phyloP scores from a whole-genome alignment of 352 stramenopile species.

The Phytopythium vexans region DNA sequence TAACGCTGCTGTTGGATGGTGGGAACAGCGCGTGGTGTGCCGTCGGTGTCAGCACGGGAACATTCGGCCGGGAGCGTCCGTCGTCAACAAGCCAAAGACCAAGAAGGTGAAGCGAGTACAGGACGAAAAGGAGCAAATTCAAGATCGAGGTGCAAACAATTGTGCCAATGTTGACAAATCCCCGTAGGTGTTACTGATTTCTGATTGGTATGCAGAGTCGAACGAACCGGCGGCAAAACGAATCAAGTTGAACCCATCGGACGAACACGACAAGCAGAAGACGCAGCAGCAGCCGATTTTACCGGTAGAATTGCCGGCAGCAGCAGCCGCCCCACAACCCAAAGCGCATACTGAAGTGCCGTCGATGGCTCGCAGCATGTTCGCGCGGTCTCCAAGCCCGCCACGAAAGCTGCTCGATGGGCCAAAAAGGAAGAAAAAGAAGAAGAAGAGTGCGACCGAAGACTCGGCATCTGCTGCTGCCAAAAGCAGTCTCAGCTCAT shows the following conservation, averaged over 20 bases:
- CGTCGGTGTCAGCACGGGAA: slow-evolving; percentile 52
- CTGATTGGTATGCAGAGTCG: not conserved
- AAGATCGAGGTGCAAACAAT: too few relatives aligned
- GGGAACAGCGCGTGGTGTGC: slow-evolving; percentile 41
- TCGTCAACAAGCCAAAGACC: slow-evolving; percentile 43
- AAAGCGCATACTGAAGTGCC: not conserved
- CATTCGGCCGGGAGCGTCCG: slow-evolving; percentile 36
- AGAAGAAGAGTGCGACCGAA: slow-evolving; percentile 27
- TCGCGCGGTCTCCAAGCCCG: slow-evolving; percentile 47
- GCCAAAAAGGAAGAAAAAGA: slow-evolving; percentile 73
- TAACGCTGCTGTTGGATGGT: slow-evolving; percentile 3
- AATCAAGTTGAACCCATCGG: slow-evolving; percentile 12
- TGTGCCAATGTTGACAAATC: too few relatives aligned
- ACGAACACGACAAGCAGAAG: not conserved
- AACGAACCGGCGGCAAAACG: slow-evolving; percentile 19
- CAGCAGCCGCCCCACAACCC: not conserved
- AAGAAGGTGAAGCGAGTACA: slow-evolving; percentile 30
- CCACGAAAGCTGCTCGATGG: slow-evolving; percentile 69
- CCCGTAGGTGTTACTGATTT: not conserved
- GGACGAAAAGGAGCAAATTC: not conserved
- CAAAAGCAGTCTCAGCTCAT: slow-evolving; percentile 66
- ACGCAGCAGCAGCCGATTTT: not conserved
- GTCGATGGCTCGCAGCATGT: slow-evolving; percentile 25
- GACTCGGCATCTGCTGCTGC: slow-evolving; percentile 41
- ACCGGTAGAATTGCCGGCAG: not conserved